Percentiles rank a stretch among this genome's conserved stretches.
Conservation (phyloP, 257 asterid genomes). For the Verbascum thapsus region DNA sequence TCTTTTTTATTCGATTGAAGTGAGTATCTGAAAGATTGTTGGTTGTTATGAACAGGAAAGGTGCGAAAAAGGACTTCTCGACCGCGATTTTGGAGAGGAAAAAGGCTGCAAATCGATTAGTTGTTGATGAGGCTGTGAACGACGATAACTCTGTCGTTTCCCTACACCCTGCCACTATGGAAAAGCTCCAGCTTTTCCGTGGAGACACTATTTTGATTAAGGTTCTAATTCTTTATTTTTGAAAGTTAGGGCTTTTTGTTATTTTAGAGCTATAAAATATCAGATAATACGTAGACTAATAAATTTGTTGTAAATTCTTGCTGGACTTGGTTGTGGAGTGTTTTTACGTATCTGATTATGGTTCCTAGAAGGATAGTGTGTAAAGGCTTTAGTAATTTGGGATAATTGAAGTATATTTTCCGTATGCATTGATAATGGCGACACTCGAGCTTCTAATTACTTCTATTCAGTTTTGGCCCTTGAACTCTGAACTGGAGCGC, state of each 20-base stretch:
- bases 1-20: constrained; percentile 15
- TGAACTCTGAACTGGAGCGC: no score
- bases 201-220: constrained; percentile 79
- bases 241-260: constrained; percentile 25
- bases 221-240: constrained; percentile 38
- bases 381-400: background rate
- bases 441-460: background rate
- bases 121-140: constrained; percentile 90
- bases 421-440: background rate
- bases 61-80: constrained; percentile 72
- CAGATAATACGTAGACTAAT: background rate
- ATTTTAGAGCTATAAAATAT: background rate
- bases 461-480: background rate
- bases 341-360: constrained; percentile 9
- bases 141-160: constrained; percentile 82
- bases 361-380: background rate
- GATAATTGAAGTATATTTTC: no score
- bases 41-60: constrained; percentile 46
- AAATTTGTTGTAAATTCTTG: background rate
- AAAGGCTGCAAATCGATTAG: constrained; percentile 76
- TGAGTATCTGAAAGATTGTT: constrained; percentile 17
- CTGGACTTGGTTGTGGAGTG: constrained; percentile 1
- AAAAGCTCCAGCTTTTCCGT: constrained; percentile 84
- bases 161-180: constrained; percentile 83
- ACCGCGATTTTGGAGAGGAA: constrained; percentile 91